Evolutionary conservation across 73 alveolate species (phyloP), one percentile per base, ranked within the genome.

Genomic region (Stentor roeselii): DNA sequence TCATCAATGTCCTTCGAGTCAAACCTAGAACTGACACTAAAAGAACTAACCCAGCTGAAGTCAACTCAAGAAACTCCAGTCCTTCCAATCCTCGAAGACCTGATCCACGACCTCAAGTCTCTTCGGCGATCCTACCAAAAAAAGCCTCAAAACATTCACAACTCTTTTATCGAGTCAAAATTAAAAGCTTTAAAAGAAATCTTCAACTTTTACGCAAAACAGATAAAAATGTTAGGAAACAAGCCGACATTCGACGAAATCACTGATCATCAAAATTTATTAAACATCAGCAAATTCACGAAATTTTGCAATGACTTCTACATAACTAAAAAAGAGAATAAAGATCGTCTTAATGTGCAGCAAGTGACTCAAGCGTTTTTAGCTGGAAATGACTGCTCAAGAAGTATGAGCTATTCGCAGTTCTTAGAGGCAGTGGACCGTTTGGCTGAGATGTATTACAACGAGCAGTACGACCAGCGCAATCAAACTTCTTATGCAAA

Each of bases 391-490:
- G 37, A 67, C 21, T 67, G 80, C 34, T 36, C 41, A 21, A n/a
- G 80, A 30, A 34, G 21, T 21, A 67, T 67, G 80, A 67, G 27
- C 34, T 67, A 27, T 21, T 67, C 80, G 1, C 80, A 67, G 42
- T 67, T 67, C 34, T n/a, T 67, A 15, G 21, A 2, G 11, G 80
- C 80, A 27, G 80, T 67, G 0, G 80, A 67, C 2, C 14, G 41
- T 30, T 34, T 67, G 41, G 80, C 80, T 67, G 80, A 67, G 34
- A 30, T 67, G 37, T 67, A 21, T 67, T 67, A 67, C 34, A 67
- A 34, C 34, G 37, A 21, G 11, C 80, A 67, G 34, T 21, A 21
- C 0, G 80, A 32, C 2, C 0, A 36, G 0, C 27, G 37, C 21
- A 32, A 67, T 1, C 21, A 21, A 21, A 50, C 67, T 11, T 11